A percentile compares a stretch with the other conserved stretches of the same genome.
Conservation (phyloP, 2,329 filamentous ascomycete genomes). For the Fusarium sp. region DNA sequence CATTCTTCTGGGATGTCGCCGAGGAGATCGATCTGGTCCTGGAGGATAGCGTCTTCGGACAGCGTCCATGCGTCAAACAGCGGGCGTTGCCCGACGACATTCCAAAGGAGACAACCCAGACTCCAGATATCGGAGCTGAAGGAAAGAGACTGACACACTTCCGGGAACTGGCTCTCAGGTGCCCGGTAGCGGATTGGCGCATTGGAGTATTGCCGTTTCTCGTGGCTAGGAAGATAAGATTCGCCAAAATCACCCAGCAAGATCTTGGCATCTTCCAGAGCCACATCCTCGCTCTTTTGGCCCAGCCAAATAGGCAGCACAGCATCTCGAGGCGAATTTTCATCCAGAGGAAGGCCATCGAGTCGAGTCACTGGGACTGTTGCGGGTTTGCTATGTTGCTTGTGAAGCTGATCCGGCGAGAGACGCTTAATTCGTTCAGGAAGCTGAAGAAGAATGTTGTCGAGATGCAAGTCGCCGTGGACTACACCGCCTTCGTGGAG, state of each 20-base stretch:
- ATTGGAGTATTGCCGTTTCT: conserved; percentile 36
- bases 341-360: conserved; percentile 34
- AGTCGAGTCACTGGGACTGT: conserved; percentile 37
- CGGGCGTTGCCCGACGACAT: conserved; percentile 31
- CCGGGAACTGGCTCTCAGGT: conserved; percentile 37
- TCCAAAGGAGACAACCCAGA: conserved; percentile 40
- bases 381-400: conserved; percentile 22
- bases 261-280: conserved; percentile 32
- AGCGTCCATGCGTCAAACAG: conserved; percentile 39
- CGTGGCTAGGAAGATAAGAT: conserved; percentile 28
- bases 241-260: conserved; percentile 39
- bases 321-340: conserved; percentile 32
- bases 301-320: conserved; percentile 39
- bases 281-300: conserved; percentile 36
- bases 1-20: conserved; percentile 38
- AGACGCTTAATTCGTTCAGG: conserved; percentile 32
- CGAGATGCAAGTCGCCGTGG: conserved; percentile 40
- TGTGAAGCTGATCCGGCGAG: conserved; percentile 32
- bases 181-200: conserved; percentile 35
- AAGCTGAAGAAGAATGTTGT: conserved; percentile 37
- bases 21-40: conserved; percentile 35
- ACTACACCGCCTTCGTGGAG: conserved; percentile 37
- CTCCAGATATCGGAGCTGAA: conserved; percentile 40
- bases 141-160: conserved; percentile 30
- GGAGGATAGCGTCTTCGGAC: conserved; percentile 35